Evolutionary conservation across 345 rosid genomes (phyloP).

Genomic region (Reutealis trisperma): DNA sequence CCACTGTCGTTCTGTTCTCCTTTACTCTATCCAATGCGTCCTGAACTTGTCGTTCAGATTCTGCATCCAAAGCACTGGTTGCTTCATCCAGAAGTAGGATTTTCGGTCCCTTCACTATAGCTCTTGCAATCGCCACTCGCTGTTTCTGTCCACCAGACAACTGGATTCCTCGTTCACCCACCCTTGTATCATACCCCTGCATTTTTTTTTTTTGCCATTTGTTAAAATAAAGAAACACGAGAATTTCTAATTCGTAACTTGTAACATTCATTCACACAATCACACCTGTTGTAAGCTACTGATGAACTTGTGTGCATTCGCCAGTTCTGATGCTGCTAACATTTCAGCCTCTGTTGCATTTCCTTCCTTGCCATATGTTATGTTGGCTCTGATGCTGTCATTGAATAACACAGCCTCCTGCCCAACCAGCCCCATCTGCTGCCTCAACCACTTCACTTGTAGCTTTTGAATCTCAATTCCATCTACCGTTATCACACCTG

Average conservation of each 20-base stretch:
- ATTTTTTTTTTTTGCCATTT: neutral
- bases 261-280: too few relatives aligned
- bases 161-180: slow-evolving; percentile 20
- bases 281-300: slow-evolving; percentile 22
- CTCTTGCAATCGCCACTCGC: slow-evolving; percentile 24
- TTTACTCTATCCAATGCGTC: slow-evolving; percentile 19
- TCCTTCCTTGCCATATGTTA: slow-evolving; percentile 22
- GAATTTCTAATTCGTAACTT: too few relatives aligned
- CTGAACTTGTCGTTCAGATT: slow-evolving; percentile 24
- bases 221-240: too few relatives aligned
- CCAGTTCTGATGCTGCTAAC: slow-evolving; percentile 18
- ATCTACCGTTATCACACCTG: slow-evolving; percentile 14
- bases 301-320: slow-evolving; percentile 24
- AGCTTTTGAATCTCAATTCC: slow-evolving; percentile 18
- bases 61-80: slow-evolving; percentile 26
- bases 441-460: slow-evolving; percentile 19
- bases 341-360: slow-evolving; percentile 19
- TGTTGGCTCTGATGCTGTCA: slow-evolving; percentile 19
- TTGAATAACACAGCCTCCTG: slow-evolving; percentile 21
- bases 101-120: slow-evolving; percentile 18
- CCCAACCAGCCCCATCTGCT: slow-evolving; percentile 22
- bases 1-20: slow-evolving; percentile 19
- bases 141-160: slow-evolving; percentile 26
- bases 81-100: slow-evolving; percentile 26
- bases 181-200: slow-evolving; percentile 24